A percentile compares a stretch with the other conserved stretches of the same genome.
These are phyloP conservation scores for Fraxinus sp. DNA, from an alignment of 305 asterid genomes.

Conservation along the genomic window DNA sequence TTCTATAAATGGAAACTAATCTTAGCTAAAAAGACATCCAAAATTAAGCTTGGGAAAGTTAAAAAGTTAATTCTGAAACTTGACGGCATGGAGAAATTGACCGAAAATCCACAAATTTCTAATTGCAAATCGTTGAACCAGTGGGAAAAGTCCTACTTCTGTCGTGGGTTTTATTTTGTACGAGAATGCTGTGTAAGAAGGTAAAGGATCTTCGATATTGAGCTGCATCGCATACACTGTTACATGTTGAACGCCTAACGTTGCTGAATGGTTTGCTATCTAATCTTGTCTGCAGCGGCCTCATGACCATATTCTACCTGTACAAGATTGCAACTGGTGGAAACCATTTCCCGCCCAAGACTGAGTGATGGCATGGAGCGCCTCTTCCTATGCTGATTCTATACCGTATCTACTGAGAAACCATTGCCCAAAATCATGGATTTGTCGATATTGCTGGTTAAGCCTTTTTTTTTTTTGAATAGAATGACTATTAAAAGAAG, in stretches of 20 bases:
- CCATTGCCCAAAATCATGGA: not conserved
- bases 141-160: not conserved
- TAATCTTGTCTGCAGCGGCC: conserved; percentile 31
- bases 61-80: not conserved
- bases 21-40: not conserved
- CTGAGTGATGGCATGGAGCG: conserved; percentile 27
- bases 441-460: conserved; percentile 6
- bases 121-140: not conserved
- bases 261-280: not conserved
- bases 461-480: not conserved
- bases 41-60: not conserved
- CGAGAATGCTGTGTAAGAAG: not conserved
- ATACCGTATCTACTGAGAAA: not conserved
- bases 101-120: not conserved
- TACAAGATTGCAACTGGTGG: conserved; percentile 61
- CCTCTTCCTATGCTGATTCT: not conserved
- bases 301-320: conserved; percentile 48
- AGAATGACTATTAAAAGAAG: not conserved
- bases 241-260: not conserved
- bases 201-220: not conserved
- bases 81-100: not conserved
- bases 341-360: conserved; percentile 49
- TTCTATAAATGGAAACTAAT: not conserved
- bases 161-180: not conserved
- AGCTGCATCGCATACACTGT: not conserved